Percentiles rank a stretch among this genome's conserved stretches.
phyloP scores from a whole-genome alignment of 1,284 basidiomycete species.

The Hymenochaete sp. region DNA sequence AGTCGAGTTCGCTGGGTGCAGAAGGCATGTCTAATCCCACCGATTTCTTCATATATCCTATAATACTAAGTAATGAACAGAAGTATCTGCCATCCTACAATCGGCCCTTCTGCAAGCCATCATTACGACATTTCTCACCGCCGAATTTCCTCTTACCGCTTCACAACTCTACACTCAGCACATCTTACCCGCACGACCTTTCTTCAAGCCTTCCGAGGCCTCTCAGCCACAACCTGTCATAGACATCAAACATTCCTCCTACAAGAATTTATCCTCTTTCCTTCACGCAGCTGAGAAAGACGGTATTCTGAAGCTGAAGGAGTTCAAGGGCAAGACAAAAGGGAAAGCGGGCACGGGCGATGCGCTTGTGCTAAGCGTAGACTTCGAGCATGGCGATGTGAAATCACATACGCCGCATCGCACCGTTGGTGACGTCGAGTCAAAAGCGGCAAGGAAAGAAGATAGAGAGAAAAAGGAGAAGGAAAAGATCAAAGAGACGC shows the following conservation, averaged over 20 bases:
- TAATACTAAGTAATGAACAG: conserved; percentile 29
- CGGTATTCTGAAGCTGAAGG: conserved; percentile 63
- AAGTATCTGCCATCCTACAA: conserved; percentile 61
- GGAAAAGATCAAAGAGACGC: conserved; percentile 38
- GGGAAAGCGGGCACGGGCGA: conserved; percentile 57
- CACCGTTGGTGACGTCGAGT: conserved; percentile 57
- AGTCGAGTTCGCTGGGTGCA: too few relatives aligned
- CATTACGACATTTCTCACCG: conserved; percentile 36
- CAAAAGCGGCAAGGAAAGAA: conserved; percentile 44
- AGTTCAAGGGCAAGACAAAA: conserved; percentile 40
- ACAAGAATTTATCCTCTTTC: conserved; percentile 76
- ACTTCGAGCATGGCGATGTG: conserved; percentile 50
- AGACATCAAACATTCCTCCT: conserved; percentile 59
- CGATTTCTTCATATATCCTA: conserved; percentile 20
- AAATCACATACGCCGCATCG: conserved; percentile 41
- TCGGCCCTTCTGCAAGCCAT: conserved; percentile 65
- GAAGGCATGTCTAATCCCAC: too few relatives aligned
- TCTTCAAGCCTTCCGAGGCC: conserved; percentile 39
- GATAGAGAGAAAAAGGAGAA: conserved; percentile 35
- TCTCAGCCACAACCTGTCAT: conserved; percentile 36
- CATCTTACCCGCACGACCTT: conserved; percentile 68
- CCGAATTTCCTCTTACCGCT: conserved; percentile 66
- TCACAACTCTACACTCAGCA: conserved; percentile 71
- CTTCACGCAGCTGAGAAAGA: conserved; percentile 70
- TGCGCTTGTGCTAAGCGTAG: conserved; percentile 54